These are phyloP conservation scores for Obelidium mucronatum DNA, from an alignment of 192 early-diverging fungal species.

Conservation along the genomic window DNA sequence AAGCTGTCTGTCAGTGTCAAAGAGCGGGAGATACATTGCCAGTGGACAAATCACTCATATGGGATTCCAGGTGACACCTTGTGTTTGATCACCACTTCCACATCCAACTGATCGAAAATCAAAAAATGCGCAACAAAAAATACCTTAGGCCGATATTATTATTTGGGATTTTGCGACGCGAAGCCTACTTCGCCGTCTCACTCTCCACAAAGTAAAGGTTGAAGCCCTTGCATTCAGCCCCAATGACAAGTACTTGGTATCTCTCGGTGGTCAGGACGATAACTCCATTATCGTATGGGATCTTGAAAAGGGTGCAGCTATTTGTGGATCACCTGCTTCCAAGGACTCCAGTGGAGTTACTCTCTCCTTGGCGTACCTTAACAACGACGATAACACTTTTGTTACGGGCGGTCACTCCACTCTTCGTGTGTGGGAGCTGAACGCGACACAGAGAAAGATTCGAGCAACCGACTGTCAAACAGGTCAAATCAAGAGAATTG, in stretches of 20 bases:
- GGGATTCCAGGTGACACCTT: constrained; percentile 71
- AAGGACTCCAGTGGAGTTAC: constrained; percentile 61
- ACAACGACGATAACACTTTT: constrained; percentile 58
- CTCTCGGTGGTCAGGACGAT: constrained; percentile 65
- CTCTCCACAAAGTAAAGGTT: constrained; percentile 68
- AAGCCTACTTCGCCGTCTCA: constrained; percentile 44
- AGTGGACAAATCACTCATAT: constrained; percentile 69
- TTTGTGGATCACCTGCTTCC: constrained; percentile 62
- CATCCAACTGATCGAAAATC: not conserved
- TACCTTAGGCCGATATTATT: constrained; percentile 62
- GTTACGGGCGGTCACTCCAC: constrained; percentile 62
- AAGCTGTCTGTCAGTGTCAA: constrained; percentile 58
- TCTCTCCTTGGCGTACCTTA: constrained; percentile 54
- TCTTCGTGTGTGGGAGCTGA: constrained; percentile 64
- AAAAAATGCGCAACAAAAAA: not conserved
- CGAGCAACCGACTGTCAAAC: constrained; percentile 58
- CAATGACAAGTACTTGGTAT: constrained; percentile 57
- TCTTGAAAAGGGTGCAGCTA: constrained; percentile 55
- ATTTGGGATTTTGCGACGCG: constrained; percentile 66
- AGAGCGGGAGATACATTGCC: constrained; percentile 56
- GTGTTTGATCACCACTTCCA: too few relatives aligned
- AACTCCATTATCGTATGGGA: constrained; percentile 66
- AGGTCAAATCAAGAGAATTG: constrained; percentile 66
- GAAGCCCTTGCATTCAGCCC: constrained; percentile 64
- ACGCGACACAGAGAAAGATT: constrained; percentile 56